These are phyloP conservation scores for Chromosphaera perkinsii DNA, from an alignment of 208 protist genomes.

Conservation along the genomic window DNA sequence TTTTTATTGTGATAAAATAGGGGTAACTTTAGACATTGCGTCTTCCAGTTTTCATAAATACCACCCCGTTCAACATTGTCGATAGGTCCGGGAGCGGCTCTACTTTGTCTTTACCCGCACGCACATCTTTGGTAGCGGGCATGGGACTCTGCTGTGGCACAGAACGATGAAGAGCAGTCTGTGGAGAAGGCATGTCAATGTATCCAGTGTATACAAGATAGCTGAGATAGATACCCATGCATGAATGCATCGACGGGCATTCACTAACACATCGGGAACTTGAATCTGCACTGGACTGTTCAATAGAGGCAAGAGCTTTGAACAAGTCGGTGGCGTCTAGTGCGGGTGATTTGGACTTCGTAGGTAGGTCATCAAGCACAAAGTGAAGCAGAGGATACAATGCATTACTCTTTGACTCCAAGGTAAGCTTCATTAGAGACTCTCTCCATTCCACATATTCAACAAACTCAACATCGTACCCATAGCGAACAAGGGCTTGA, in stretches of 20 bases:
- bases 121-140: too few relatives aligned
- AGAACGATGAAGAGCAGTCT: too few relatives aligned
- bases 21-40: too few relatives aligned
- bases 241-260: constrained; percentile 14
- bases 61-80: too few relatives aligned
- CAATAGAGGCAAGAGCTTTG: too few relatives aligned
- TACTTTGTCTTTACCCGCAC: too few relatives aligned
- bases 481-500: constrained; percentile 7
- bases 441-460: constrained; percentile 35
- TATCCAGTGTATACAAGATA: constrained; percentile 20
- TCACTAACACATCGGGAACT: constrained; percentile 4
- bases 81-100: too few relatives aligned
- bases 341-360: constrained; percentile 1
- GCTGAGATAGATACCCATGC: constrained; percentile 20
- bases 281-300: too few relatives aligned
- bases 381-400: constrained; percentile 46
- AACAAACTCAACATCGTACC: constrained; percentile 12
- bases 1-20: too few relatives aligned
- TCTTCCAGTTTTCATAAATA: too few relatives aligned
- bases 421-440: constrained; percentile 2
- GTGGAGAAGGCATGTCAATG: too few relatives aligned
- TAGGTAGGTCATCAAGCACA: constrained; percentile 42
- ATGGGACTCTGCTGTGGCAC: too few relatives aligned
- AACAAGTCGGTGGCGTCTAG: constrained; percentile 14
- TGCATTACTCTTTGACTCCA: constrained; percentile 7